Evolutionary conservation across 441 rosid species (phyloP).

Genomic region (Syzygium malaccense): DNA sequence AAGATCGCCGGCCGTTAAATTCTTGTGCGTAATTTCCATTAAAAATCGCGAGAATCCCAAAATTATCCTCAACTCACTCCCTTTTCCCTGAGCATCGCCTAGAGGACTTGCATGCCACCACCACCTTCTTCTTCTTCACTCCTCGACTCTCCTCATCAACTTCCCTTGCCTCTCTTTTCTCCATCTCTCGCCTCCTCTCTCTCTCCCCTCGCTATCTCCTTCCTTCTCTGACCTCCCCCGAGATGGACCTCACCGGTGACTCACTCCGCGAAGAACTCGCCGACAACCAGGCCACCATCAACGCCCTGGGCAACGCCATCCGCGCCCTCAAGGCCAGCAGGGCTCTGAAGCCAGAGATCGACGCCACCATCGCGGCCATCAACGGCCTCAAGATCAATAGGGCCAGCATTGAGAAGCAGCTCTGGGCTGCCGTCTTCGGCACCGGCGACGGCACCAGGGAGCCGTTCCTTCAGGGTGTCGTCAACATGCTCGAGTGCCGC

Average conservation of each 20-base stretch:
- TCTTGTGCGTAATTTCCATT: too few relatives aligned
- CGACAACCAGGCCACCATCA: rapidly evolving
- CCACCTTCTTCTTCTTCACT: neutral
- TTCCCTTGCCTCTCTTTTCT: neutral
- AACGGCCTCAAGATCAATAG: slow-evolving; percentile 57
- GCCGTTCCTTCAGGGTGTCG: slow-evolving; percentile 57
- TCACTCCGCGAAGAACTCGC: neutral
- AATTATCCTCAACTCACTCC: too few relatives aligned
- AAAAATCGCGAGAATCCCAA: too few relatives aligned
- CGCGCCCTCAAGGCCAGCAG: too few relatives aligned
- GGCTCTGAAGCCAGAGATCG: slow-evolving; percentile 24
- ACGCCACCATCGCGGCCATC: slow-evolving; percentile 53
- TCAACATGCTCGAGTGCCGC: slow-evolving; percentile 56
- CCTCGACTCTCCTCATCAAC: slow-evolving; percentile 5
- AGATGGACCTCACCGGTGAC: neutral
- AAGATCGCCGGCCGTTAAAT: too few relatives aligned
- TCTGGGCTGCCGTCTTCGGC: slow-evolving; percentile 33
- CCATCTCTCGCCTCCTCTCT: neutral
- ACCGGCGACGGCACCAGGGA: slow-evolving; percentile 33
- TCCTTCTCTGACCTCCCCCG: neutral
- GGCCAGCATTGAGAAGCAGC: slow-evolving; percentile 57
- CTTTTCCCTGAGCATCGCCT: too few relatives aligned
- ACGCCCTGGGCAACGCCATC: neutral
- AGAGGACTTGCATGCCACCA: too few relatives aligned
- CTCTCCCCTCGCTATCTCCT: neutral